A percentile compares a stretch with the other conserved stretches of the same genome.
Evolutionary conservation across 257 asterid species (phyloP).

Genomic region (Dorcoceras hygrometricum): DNA sequence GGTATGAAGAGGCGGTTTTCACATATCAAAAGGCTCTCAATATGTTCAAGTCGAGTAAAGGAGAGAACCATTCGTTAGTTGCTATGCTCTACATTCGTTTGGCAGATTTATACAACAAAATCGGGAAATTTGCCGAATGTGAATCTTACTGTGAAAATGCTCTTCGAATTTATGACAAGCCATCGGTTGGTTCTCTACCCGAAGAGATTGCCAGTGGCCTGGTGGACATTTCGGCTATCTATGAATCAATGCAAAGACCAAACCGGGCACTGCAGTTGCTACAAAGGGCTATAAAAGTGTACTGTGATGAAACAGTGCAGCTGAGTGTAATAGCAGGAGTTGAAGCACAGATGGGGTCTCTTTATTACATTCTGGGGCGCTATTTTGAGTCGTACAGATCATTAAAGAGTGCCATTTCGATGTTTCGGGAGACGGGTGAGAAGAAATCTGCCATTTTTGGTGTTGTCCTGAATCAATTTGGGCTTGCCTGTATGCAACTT

Average conservation of each 20-base stretch:
- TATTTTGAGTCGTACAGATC: slow-evolving; percentile 47
- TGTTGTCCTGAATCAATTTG: slow-evolving; percentile 58
- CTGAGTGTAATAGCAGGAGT: slow-evolving; percentile 51
- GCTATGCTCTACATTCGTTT: slow-evolving; percentile 78
- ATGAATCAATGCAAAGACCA: slow-evolving; percentile 45
- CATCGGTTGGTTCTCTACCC: slow-evolving; percentile 39
- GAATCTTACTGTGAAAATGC: slow-evolving; percentile 73
- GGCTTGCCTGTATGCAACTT: slow-evolving; percentile 61
- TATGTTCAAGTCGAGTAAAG: slow-evolving; percentile 55
- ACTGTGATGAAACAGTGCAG: slow-evolving; percentile 47
- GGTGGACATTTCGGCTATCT: slow-evolving; percentile 55
- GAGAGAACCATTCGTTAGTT: slow-evolving; percentile 67
- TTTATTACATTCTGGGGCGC: slow-evolving; percentile 53
- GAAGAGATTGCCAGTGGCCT: slow-evolving; percentile 88
- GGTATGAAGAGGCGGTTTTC: slow-evolving; percentile 74
- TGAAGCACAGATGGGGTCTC: slow-evolving; percentile 63
- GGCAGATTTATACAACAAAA: slow-evolving; percentile 78
- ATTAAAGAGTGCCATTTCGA: slow-evolving; percentile 37
- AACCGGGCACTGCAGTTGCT: slow-evolving; percentile 45
- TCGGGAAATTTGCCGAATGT: slow-evolving; percentile 70
- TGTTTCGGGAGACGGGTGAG: slow-evolving; percentile 46
- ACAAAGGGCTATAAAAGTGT: slow-evolving; percentile 43
- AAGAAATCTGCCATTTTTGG: slow-evolving; percentile 59
- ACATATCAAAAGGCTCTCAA: slow-evolving; percentile 78
- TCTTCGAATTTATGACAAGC: slow-evolving; percentile 58